Conservation (phyloP, 1,139 yeast genomes). For the Candida tetrigidarum region DNA sequence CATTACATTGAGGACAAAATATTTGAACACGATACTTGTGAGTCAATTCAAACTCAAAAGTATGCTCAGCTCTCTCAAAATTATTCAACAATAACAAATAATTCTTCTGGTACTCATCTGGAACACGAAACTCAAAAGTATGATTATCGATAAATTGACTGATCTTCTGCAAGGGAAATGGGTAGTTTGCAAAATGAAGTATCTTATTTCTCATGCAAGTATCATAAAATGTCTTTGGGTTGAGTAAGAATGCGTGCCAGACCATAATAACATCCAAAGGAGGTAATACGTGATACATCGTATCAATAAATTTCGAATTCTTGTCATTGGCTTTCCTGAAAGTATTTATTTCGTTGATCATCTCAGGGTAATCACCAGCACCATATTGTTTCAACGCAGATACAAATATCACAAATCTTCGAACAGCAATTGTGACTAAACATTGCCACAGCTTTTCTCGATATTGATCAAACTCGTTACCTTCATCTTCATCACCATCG, state of each 20-base stretch:
- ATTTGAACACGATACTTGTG: slow-evolving; percentile 4
- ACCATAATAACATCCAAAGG: slow-evolving; percentile 44
- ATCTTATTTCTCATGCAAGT: slow-evolving; percentile 28
- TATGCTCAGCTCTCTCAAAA: background rate
- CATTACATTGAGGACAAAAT: slow-evolving; percentile 25
- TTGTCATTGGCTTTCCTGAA: background rate
- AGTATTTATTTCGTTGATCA: background rate
- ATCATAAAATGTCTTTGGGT: slow-evolving; percentile 29
- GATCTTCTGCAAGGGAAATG: slow-evolving; percentile 30
- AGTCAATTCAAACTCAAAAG: slow-evolving; percentile 1
- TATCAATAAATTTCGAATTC: background rate
- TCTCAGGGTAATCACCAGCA: background rate
- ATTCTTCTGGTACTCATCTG: slow-evolving; percentile 7
- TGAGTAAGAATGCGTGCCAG: slow-evolving; percentile 35
- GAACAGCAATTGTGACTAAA: slow-evolving; percentile 31
- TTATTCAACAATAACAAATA: background rate
- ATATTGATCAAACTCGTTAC: slow-evolving; percentile 15
- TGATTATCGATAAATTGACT: slow-evolving; percentile 24
- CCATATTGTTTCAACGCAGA: slow-evolving; percentile 19
- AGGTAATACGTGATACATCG: slow-evolving; percentile 20
- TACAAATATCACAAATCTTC: slow-evolving; percentile 33
- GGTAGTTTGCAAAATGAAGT: slow-evolving; percentile 24
- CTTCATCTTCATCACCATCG: no score
- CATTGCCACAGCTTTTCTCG: slow-evolving; percentile 29
- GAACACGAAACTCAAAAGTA: slow-evolving; percentile 24